A percentile compares a stretch with the other conserved stretches of the same genome.
Conservation (phyloP, 768 basidiomycete genomes). For the Trametes cinnabarina region DNA sequence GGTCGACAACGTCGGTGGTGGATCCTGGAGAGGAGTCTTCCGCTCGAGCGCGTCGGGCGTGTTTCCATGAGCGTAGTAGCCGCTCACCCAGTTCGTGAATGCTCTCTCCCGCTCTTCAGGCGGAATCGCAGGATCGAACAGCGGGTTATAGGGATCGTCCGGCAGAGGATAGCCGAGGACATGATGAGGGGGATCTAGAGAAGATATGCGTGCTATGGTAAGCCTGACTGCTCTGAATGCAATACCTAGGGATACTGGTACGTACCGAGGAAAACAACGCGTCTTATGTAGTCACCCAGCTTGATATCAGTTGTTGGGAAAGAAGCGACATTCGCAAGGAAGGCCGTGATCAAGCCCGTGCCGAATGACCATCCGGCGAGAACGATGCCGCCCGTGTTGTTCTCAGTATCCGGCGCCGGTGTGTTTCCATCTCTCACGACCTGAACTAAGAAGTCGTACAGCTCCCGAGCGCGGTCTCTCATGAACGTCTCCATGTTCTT, state of each 20-base stretch:
- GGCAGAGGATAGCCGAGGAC: constrained; percentile 2
- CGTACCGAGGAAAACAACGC: constrained; percentile 15
- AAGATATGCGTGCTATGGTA: no score
- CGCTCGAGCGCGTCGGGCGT: constrained; percentile 10
- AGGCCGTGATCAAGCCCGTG: constrained; percentile 2
- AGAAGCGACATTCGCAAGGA: constrained; percentile 14
- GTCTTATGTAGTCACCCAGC: constrained; percentile 8
- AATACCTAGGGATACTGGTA: background rate
- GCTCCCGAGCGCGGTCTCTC: constrained; percentile 7
- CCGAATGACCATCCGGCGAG: constrained; percentile 21
- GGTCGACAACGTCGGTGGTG: constrained; percentile 11
- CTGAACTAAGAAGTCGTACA: constrained; percentile 3
- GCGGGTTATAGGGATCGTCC: background rate
- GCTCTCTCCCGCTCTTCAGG: background rate
- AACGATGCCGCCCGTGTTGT: constrained; percentile 11
- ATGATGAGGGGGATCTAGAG: background rate
- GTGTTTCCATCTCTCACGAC: background rate
- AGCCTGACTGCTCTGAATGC: no score
- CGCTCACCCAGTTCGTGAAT: constrained; percentile 5
- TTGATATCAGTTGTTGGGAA: constrained; percentile 4
- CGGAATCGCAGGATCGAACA: background rate
- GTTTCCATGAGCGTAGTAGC: constrained; percentile 12
- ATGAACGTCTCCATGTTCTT: background rate
- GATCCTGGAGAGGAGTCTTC: constrained; percentile 1
- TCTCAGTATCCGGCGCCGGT: background rate